Evolutionary conservation across 192 early-diverging fungal species (phyloP), one percentile per base, ranked within the genome.

Genomic region (Podila verticillata): DNA sequence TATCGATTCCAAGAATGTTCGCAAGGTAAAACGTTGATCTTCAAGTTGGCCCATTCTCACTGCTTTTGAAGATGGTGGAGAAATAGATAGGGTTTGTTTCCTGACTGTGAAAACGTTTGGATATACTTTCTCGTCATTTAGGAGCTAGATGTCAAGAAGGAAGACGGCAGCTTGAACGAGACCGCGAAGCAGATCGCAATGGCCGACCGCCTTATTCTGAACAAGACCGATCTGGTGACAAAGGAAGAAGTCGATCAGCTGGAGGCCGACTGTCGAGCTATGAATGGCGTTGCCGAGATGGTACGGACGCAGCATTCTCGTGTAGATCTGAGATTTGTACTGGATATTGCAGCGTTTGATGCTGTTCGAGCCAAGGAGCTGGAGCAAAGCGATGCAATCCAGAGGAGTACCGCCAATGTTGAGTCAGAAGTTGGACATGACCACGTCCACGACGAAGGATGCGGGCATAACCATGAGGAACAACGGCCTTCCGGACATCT

Each of bases 131-230:
- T 70, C 4, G 51, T 29, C 20, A 59, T 15, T 4, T 69, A 78
- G 74, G 84, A 91, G 68, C 59, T 90, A 9, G 77, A 84, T 20
- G 64, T 84, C 17, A 69, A 80, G 20, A 89, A 86, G 36, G 68
- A 74, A 13, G 90, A 92, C 57, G 91, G 89, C 44, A 83, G 78
- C 2, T 78, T 93, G 59, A 96, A 95, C 71, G 95, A 95, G 81
- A 91, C 90, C 22, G 86, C 90, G 32, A 92, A 91, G 48, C 94
- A 95, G 64, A 91, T 95, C 31, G 96, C 95, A 12, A 87, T 96
- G 84, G 95, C 95, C 15, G 96, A 98, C 70, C 89, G 95, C 29
- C 90, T 98, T 10, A 82, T 96, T 19, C 49, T 98, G 34, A 98
- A 98, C 88, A 98, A 98, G 73, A 85, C 83, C 8, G 96, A 98